phyloP scores from a whole-genome alignment of 345 rosid species.

The Arabis alpina region DNA sequence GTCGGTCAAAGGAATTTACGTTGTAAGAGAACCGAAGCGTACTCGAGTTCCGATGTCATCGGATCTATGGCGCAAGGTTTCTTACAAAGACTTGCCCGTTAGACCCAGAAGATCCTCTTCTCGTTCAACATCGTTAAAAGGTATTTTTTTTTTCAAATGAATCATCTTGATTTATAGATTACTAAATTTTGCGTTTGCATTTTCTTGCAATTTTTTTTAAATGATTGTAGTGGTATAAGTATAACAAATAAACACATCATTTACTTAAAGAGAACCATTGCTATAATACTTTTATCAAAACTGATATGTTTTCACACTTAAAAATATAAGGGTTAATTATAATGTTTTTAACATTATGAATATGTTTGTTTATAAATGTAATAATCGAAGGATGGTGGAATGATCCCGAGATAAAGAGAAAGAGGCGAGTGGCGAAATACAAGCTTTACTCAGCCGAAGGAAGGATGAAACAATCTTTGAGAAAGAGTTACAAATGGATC shows the following conservation, averaged over 20 bases:
- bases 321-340: neutral
- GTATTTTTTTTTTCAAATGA: neutral
- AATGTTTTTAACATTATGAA: slow-evolving; percentile 1
- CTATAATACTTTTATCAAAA: neutral
- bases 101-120: slow-evolving; percentile 23
- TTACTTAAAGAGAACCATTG: neutral
- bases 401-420: slow-evolving; percentile 53
- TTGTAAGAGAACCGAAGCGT: slow-evolving; percentile 33
- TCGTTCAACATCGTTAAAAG: slow-evolving; percentile 14
- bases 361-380: slow-evolving; percentile 4
- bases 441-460: slow-evolving; percentile 59
- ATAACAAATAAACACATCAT: neutral
- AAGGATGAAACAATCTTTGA: slow-evolving; percentile 50
- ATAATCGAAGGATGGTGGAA: slow-evolving; percentile 48
- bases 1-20: slow-evolving; percentile 20
- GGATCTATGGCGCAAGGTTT: slow-evolving; percentile 21
- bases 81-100: slow-evolving; percentile 22
- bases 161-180: neutral
- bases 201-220: no score
- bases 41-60: slow-evolving; percentile 23
- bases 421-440: slow-evolving; percentile 53
- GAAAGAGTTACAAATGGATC: slow-evolving; percentile 58
- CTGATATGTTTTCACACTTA: neutral
- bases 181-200: neutral
- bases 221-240: slow-evolving; percentile 4